Percentiles rank a stretch among this genome's conserved stretches.
Conservation (phyloP, 1,284 basidiomycete species). For the Boletellus deceptivus region DNA sequence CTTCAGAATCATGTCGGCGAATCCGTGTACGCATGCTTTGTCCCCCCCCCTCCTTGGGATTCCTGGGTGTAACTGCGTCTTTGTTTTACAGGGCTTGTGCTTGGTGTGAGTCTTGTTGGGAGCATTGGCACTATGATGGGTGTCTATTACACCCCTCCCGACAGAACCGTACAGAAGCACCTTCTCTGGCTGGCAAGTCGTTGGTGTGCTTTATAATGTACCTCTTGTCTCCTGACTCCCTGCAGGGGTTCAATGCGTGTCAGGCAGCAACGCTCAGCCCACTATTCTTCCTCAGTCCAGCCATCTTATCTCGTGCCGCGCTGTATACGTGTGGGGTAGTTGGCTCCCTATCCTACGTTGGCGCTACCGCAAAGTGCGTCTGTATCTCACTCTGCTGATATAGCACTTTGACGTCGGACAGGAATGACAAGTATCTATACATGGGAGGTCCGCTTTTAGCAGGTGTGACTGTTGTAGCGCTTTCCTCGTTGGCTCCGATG, state of each 20-base stretch:
- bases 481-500: conserved; percentile 85
- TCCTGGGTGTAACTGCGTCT: conserved; percentile 1
- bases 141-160: conserved; percentile 70
- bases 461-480: conserved; percentile 83
- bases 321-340: conserved; percentile 87
- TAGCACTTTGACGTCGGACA: conserved; percentile 26
- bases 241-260: conserved; percentile 79
- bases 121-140: conserved; percentile 80
- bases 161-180: conserved; percentile 71
- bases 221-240: conserved; percentile 14
- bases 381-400: neutral
- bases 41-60: neutral
- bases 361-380: conserved; percentile 79
- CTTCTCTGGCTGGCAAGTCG: conserved; percentile 70
- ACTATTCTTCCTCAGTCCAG: conserved; percentile 84
- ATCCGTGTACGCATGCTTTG: conserved; percentile 62
- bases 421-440: conserved; percentile 83
- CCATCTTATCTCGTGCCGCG: conserved; percentile 84
- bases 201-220: neutral
- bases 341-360: conserved; percentile 82
- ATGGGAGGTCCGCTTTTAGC: conserved; percentile 84
- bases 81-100: conserved; percentile 62
- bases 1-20: conserved; percentile 79
- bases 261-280: conserved; percentile 85
- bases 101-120: conserved; percentile 79